Base-by-base conservation (phyloP, 768 basidiomycete species). In the Leccinum subgranulosum region DNA sequence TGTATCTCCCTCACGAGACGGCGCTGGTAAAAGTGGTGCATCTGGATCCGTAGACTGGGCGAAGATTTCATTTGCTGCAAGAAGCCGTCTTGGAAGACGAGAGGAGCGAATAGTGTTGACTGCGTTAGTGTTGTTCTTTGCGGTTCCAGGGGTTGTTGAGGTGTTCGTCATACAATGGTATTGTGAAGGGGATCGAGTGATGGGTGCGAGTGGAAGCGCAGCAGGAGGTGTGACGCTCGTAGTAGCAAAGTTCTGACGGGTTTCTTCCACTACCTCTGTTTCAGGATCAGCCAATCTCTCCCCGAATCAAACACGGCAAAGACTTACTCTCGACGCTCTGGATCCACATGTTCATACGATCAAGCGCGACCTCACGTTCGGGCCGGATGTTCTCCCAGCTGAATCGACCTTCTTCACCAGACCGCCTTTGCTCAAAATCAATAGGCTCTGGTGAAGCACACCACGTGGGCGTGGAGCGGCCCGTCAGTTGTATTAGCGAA, bases 281-380 rank as follows among this genome's bases (percentile, higher is more conserved):
- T 51, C 17, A 9, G n/a, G 53, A 60, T 53, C 46, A 64, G n/a
- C 15, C 5, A 23, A 23, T 29, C 6, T 1, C 34, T 21, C 10
- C 41, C 57, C 21, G 31, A 19, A 10, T 43, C 29, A 51, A 28
- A 49, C 23, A 36, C 4, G 11, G 3, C 4, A 29, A 33, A 34
- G 9, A 82, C 90, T 67, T 69, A 92, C 91, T 87, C 73, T 93
- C 90, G 15, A 92, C 88, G 57, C 84, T 90, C 62, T 82, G 82
- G 73, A 91, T 87, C 92, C 92, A 93, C 53, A 87, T 74, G 1
- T 84, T 80, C 87, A 93, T 85, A 52, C 90, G 78, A 62, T 93
- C 89, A 3, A 75, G 60, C 14, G 70, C 72, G 4, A 69, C 60
- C 48, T 72, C 68, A 19, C 59, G 63, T 49, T 72, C 70, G 4